phyloP scores from a whole-genome alignment of 257 asterid genomes.

The Nicotiana obtusifolia region DNA sequence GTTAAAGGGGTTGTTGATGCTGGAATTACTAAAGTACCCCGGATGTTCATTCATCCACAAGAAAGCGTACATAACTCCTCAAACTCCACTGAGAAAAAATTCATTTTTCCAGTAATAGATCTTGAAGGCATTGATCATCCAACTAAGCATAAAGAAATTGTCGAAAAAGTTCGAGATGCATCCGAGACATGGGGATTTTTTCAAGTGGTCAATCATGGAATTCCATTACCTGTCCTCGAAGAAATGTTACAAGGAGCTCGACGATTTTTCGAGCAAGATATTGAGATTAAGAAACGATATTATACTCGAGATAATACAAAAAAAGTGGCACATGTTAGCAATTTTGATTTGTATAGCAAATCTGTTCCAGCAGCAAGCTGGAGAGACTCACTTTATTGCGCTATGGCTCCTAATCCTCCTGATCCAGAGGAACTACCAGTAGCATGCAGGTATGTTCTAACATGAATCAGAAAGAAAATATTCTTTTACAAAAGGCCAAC shows the following conservation, averaged over 20 bases:
- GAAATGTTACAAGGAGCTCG: conserved; percentile 13
- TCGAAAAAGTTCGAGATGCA: conserved; percentile 21
- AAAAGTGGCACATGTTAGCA: conserved; percentile 46
- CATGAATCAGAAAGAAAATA: neutral
- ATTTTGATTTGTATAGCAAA: conserved; percentile 40
- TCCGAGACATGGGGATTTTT: conserved; percentile 24
- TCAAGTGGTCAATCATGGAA: conserved; percentile 19
- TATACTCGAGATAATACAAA: conserved; percentile 17
- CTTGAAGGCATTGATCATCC: conserved; percentile 7
- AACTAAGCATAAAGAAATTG: neutral
- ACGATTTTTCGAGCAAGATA: conserved; percentile 10
- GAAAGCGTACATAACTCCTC: neutral
- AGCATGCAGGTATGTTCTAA: conserved; percentile 35
- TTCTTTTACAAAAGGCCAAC: neutral
- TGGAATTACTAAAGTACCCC: conserved; percentile 35
- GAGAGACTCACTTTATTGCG: conserved; percentile 34
- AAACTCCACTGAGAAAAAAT: neutral
- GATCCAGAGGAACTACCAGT: conserved; percentile 41
- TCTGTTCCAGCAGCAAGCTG: conserved; percentile 41
- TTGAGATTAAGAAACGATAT: neutral
- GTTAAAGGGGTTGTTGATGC: conserved; percentile 63
- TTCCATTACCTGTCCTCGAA: neutral
- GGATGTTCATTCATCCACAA: conserved; percentile 31
- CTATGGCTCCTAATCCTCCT: conserved; percentile 36
- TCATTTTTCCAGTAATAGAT: conserved; percentile 13